Conservation (phyloP, 768 basidiomycete species). For the Harrya chromipes region DNA sequence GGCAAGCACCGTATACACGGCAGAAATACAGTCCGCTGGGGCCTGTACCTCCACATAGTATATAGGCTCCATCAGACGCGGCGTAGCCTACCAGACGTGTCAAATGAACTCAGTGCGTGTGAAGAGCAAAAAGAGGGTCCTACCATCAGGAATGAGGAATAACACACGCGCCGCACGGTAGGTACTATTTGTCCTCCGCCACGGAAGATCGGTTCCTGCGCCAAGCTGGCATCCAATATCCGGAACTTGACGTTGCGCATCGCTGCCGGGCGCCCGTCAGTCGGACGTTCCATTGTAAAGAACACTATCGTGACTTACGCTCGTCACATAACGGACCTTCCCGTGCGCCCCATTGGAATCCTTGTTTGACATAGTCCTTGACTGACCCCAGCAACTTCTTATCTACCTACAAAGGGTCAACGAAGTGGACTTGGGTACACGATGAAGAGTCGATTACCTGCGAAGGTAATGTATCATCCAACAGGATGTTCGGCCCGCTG, state of each 20-base stretch:
- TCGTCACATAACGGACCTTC: slow-evolving; percentile 99
- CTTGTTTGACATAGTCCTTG: slow-evolving; percentile 95
- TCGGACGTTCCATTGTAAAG: background rate
- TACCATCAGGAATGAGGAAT: slow-evolving; percentile 98
- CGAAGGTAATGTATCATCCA: slow-evolving; percentile 95
- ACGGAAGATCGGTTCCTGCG: slow-evolving; percentile 95
- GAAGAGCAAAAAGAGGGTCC: slow-evolving; percentile 27
- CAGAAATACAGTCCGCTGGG: slow-evolving; percentile 97
- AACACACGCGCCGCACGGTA: slow-evolving; percentile 97
- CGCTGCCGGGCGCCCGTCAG: slow-evolving; percentile 45
- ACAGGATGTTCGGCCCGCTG: slow-evolving; percentile 85
- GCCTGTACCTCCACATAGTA: slow-evolving; percentile 99
- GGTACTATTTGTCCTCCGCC: slow-evolving; percentile 99
- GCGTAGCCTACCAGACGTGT: slow-evolving; percentile 67
- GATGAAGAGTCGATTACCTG: slow-evolving; percentile 49
- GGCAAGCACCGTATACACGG: slow-evolving; percentile 98
- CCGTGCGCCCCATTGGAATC: slow-evolving; percentile 98
- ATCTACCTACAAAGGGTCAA: slow-evolving; percentile 59
- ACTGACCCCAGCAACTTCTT: slow-evolving; percentile 88
- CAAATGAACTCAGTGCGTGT: background rate
- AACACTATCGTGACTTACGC: slow-evolving; percentile 59
- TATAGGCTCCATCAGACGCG: slow-evolving; percentile 93
- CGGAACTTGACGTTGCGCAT: slow-evolving; percentile 99
- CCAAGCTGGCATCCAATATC: slow-evolving; percentile 86
- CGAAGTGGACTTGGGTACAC: background rate